Evolutionary conservation across 805 yeast genomes (phyloP).

Genomic region (Torulaspora microellipsoides): DNA sequence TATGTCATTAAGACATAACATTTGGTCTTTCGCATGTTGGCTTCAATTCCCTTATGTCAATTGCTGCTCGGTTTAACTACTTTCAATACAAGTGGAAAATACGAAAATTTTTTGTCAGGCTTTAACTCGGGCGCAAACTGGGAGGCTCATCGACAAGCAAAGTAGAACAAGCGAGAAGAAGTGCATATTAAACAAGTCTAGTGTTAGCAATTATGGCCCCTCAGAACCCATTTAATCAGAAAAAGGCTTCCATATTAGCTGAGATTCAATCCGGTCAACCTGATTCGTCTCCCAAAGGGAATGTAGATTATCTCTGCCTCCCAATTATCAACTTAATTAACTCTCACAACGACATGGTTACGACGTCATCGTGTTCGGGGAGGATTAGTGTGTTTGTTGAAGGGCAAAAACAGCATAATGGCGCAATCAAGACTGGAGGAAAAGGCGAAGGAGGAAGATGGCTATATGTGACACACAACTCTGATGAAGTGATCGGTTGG

Average conservation of each 20-base stretch:
- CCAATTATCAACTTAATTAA: slow-evolving; percentile 72
- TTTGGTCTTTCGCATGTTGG: no score
- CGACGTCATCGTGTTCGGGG: slow-evolving; percentile 88
- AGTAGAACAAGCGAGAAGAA: no score
- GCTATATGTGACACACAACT: slow-evolving; percentile 74
- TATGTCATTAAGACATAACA: no score
- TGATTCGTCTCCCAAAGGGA: slow-evolving; percentile 83
- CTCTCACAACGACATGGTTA: slow-evolving; percentile 60
- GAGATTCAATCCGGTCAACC: slow-evolving; percentile 46
- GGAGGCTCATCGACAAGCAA: no score
- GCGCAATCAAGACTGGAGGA: slow-evolving; percentile 55
- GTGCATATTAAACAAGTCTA: no score
- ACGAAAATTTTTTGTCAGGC: no score
- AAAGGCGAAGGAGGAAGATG: slow-evolving; percentile 84
- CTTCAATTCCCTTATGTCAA: no score
- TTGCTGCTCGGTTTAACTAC: no score
- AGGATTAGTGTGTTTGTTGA: slow-evolving; percentile 78
- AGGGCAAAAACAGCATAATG: slow-evolving; percentile 47
- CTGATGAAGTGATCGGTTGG: slow-evolving; percentile 47
- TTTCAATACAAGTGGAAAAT: no score
- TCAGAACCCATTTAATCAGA: slow-evolving; percentile 61
- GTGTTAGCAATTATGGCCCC: slow-evolving; percentile 7
- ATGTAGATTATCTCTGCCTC: slow-evolving; percentile 67
- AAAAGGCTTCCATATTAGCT: slow-evolving; percentile 49
- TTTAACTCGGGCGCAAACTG: no score